Evolutionary conservation across 2,329 filamentous ascomycete species (phyloP).

Genomic region (Neonectria punicea): DNA sequence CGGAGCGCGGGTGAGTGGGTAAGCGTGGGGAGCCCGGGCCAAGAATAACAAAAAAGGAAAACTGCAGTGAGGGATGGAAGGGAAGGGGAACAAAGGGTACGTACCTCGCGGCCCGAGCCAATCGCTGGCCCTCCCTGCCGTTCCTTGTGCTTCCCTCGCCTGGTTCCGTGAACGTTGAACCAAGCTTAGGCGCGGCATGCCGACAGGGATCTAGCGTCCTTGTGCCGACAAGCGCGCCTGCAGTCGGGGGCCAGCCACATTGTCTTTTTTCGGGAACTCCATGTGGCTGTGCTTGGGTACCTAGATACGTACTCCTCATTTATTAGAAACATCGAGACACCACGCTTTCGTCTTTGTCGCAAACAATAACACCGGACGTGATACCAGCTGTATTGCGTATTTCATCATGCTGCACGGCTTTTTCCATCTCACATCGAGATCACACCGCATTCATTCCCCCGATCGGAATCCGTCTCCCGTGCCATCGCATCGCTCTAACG

Average conservation of each 20-base stretch:
- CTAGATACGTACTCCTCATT: constrained; percentile 2
- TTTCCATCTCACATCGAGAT: not conserved
- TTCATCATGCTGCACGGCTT: not conserved
- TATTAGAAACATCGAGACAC: constrained; percentile 6
- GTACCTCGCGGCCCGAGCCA: not conserved
- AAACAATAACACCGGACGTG: not conserved
- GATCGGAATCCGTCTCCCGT: constrained; percentile 15
- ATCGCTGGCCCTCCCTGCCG: constrained; percentile 26
- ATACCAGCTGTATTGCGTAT: not conserved
- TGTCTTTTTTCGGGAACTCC: constrained; percentile 33
- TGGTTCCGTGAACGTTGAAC: constrained; percentile 44
- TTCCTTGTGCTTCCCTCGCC: constrained; percentile 28
- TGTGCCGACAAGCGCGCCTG: constrained; percentile 35
- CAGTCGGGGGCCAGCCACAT: constrained; percentile 40
- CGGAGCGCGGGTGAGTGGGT: constrained; percentile 25
- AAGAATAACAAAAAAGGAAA: constrained; percentile 20
- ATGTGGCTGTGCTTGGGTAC: constrained; percentile 22
- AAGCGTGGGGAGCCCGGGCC: constrained; percentile 21
- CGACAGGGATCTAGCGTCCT: constrained; percentile 41
- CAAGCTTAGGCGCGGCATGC: constrained; percentile 45
- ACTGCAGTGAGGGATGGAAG: not conserved
- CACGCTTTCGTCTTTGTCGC: constrained; percentile 13
- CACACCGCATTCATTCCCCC: not conserved
- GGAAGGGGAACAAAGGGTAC: not conserved
- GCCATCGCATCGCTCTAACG: constrained; percentile 11